These are phyloP conservation scores for Fraxinus floribunda DNA, from an alignment of 305 asterid species.

Conservation along the genomic window DNA sequence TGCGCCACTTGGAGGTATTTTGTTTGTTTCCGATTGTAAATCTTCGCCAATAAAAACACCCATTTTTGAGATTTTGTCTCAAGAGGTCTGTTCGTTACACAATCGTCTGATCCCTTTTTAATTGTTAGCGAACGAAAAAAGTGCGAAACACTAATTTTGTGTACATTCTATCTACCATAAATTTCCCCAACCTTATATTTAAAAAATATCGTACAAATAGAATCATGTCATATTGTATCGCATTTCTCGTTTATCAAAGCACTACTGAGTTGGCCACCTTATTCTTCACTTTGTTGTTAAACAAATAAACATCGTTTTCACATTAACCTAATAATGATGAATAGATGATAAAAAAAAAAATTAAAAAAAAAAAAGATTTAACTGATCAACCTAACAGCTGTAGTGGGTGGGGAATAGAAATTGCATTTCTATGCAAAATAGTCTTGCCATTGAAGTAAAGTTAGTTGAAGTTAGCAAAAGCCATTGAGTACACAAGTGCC, in stretches of 20 bases:
- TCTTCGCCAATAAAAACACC: no score
- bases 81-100: no score
- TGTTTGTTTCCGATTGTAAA: no score
- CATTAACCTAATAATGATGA: constrained; percentile 24
- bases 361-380: not conserved
- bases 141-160: no score
- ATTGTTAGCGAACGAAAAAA: no score
- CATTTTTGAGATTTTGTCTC: no score
- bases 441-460: constrained; percentile 50
- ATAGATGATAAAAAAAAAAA: not conserved
- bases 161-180: no score
- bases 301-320: not conserved
- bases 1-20: no score
- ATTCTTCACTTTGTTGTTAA: not conserved
- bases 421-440: constrained; percentile 37
- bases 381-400: constrained; percentile 39
- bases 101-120: no score
- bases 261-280: not conserved
- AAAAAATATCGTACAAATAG: not conserved
- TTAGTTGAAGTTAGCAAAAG: constrained; percentile 43
- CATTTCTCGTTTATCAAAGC: not conserved
- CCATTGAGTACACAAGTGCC: not conserved
- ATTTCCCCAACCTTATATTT: no score
- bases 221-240: no score
- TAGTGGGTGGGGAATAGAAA: constrained; percentile 33